Conservation (phyloP, 2,329 filamentous ascomycete genomes). For the Diplodia scrobiculata region DNA sequence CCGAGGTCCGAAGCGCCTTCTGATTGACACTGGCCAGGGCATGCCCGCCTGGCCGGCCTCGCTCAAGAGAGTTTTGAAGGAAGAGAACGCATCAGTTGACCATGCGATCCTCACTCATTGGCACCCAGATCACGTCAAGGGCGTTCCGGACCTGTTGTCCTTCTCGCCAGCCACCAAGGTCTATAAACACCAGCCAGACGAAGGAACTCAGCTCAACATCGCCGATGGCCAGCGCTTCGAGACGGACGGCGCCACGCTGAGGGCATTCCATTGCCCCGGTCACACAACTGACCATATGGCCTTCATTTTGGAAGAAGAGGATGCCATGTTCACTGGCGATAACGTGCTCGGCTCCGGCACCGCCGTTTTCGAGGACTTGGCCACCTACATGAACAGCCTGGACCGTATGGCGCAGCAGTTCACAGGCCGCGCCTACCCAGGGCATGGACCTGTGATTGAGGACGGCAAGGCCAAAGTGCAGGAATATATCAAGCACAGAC, state of each 20-base stretch:
- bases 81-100: slow-evolving; percentile 70
- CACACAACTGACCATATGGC: slow-evolving; percentile 83
- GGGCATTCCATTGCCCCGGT: slow-evolving; percentile 68
- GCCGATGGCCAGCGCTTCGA: slow-evolving; percentile 58
- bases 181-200: slow-evolving; percentile 61
- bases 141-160: slow-evolving; percentile 68
- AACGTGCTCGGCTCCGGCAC: slow-evolving; percentile 87
- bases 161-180: slow-evolving; percentile 65
- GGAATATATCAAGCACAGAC: slow-evolving; percentile 67
- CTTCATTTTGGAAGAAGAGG: slow-evolving; percentile 73
- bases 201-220: slow-evolving; percentile 56
- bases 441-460: slow-evolving; percentile 78
- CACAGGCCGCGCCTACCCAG: slow-evolving; percentile 75
- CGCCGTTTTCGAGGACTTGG: slow-evolving; percentile 78
- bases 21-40: slow-evolving; percentile 91
- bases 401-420: slow-evolving; percentile 68
- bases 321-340: slow-evolving; percentile 85
- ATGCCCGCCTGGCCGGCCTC: slow-evolving; percentile 69
- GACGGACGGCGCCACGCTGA: slow-evolving; percentile 66
- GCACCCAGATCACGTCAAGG: slow-evolving; percentile 84
- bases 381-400: slow-evolving; percentile 68
- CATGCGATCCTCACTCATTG: slow-evolving; percentile 82
- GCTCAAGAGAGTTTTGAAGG: slow-evolving; percentile 64
- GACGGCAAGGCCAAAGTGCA: slow-evolving; percentile 70
- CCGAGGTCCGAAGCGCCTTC: slow-evolving; percentile 68